Evolutionary conservation across 148 eudicot genomes (phyloP), one percentile per base, ranked within the genome.

Genomic region (Mesembryanthemum crystallinum): DNA sequence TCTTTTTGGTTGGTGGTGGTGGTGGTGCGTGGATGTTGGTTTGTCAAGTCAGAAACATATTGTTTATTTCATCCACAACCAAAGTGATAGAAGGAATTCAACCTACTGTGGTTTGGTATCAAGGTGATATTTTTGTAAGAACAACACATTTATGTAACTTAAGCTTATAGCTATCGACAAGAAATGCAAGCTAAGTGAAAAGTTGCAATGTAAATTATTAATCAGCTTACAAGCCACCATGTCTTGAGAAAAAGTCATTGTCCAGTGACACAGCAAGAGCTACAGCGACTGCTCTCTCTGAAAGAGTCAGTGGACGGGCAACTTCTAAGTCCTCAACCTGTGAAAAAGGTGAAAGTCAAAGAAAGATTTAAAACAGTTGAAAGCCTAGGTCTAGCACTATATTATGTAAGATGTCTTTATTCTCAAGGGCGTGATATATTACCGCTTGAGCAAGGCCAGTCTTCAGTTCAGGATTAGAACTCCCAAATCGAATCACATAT

Each of bases 261-360:
- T 95, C 99, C 39, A 95, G 82, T 25, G 99, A 95, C 43, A 95
- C 86, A 55, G 99, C 99, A 80, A 95, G 97, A 42, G 99, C 97
- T 75, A 95, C 72, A 77, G 94, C 80, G 65, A 95, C 94, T 20
- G 99, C 97, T 84, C 99, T 88, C 81, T 95, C 97, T 55, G 97
- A 85, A 59, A 95, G 87, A 64, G 96, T 92, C 72, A 95, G 77
- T 35, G 97, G 97, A 33, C 97, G 97, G 45, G 51, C 79, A 64
- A 90, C 91, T 66, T 89, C 86, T 62, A 95, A 82, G 61, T 95
- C 97, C 80, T 88, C 77, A 80, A 90, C 81, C 99, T 95, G 73
- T 76, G 77, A 62, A 57, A 29, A 62, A 57, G 37, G 24, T 15
- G 8, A 10, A 58, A 12, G 6, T 11, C 11, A 73, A 47, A 47